These are phyloP conservation scores for Cladobotryum mycophilum DNA, from an alignment of 2,329 filamentous ascomycete species.

Conservation along the genomic window DNA sequence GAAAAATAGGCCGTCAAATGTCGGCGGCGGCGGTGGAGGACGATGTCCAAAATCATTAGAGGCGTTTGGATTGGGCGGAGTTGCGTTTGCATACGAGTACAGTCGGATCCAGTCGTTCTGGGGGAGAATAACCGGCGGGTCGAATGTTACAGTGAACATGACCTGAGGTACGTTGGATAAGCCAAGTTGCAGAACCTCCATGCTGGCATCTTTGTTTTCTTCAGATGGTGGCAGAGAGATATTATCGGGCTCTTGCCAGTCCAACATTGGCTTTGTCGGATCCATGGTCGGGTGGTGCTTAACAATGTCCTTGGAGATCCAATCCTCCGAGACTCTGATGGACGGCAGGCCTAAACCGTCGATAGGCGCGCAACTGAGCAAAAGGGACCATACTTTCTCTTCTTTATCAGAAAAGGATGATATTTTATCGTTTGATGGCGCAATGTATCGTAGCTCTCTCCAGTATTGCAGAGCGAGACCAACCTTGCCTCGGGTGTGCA, in stretches of 20 bases:
- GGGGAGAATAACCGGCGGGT: conserved; percentile 67
- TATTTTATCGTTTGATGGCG: conserved; percentile 28
- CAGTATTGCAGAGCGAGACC: conserved; percentile 74
- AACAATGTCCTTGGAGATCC: conserved; percentile 64
- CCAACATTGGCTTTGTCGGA: conserved; percentile 43
- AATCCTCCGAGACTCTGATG: conserved; percentile 64
- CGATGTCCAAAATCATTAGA: conserved; percentile 27
- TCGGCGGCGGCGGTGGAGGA: conserved; percentile 28
- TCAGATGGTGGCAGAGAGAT: conserved; percentile 48
- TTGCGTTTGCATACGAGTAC: conserved; percentile 48
- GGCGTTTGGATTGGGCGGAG: conserved; percentile 31
- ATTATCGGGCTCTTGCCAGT: conserved; percentile 69
- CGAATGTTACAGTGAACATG: conserved; percentile 67
- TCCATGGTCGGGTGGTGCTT: conserved; percentile 44
- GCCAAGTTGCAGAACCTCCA: conserved; percentile 46
- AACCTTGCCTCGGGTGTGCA: conserved; percentile 61
- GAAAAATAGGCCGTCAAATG: conserved; percentile 54
- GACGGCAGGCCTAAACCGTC: conserved; percentile 46
- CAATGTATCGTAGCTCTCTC: conserved; percentile 54
- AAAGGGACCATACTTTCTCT: conserved; percentile 57
- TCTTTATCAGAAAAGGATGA: conserved; percentile 32
- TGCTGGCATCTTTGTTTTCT: conserved; percentile 42
- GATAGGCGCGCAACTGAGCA: conserved; percentile 56
- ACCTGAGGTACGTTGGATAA: conserved; percentile 55
- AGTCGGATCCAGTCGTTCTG: conserved; percentile 57